Base-by-base conservation (phyloP, 768 basidiomycete species). In the Amanita muscaria region DNA sequence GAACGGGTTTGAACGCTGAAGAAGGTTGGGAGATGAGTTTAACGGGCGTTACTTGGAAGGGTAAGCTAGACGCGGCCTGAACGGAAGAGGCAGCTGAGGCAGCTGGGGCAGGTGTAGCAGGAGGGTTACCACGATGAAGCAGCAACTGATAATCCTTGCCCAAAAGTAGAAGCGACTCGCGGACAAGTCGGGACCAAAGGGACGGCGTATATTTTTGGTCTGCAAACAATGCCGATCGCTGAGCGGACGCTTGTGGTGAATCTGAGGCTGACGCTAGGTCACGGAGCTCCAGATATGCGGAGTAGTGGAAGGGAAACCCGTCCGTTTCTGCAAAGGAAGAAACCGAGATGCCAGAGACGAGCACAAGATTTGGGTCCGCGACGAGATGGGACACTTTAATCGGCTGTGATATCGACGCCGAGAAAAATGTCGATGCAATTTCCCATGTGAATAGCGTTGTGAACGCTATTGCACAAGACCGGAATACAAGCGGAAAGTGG, bases 71-170 rank as follows among this genome's bases (percentile, higher is more conserved):
- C 46, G 49, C 12, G 42, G 27, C 4, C 46, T 44, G 25, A 37
- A 22, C 16, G 10, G 2, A 25, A 2, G 25, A 5, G 9, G 24
- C 8, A 2, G n/a, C 14, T 14, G 21, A 6, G n/a, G n/a, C 24
- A 30, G 53, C 25, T 6, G 61, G 38, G 15, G 54, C 50, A 22
- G 53, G 9, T 39, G 51, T 27, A 24, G 64, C 21, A 1, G 58
- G 52, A 0, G 64, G 67, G 15, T 65, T 63, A 1, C 87, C 87
- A n/a, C 75, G 65, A 1, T 75, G 69, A 2, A 83, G 62, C 38
- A 88, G 64, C 0, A 68, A 63, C 52, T 83, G 83, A 49, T 88
- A 88, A 57, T 90, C 84, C 1, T 64, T 56, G 7, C 83, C 86
- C 1, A 89, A 66, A 5, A 73, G 56, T 8, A 83, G 54, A 2